Evolutionary conservation across 139 green algal species (phyloP), one percentile per base, ranked within the genome.

Genomic region (Picochlorum sp.): DNA sequence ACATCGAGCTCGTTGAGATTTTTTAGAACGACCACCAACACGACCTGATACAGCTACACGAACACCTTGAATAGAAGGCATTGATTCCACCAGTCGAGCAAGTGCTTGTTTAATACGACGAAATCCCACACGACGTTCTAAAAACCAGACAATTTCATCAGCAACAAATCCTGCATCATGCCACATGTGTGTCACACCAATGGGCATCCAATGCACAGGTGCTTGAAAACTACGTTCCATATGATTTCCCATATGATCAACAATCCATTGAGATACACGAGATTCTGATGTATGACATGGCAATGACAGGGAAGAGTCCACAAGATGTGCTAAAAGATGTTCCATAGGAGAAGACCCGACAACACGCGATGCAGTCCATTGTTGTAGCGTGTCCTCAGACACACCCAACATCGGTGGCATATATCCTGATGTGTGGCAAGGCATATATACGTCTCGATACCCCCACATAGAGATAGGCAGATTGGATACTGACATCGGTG

Each of bases 11-110:
- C 68, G 68, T 56, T 69, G 68, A 45, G 68, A 58, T 69, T 69
- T 74, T 74, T 69, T 69, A 38, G 68, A 69, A 49, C 68, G 68
- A 21, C 68, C 68, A 21, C 61, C 61, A 47, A 69, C 50, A 65
- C 68, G 68, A 38, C 68, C 68, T 28, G 61, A 64, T 58, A 60
- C 69, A 26, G 68, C 59, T 49, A 74, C 59, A 59, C 68, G 68
- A 51, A 74, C 24, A 56, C 68, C 68, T n/a, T 44, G 47, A 68
- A 74, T 67, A 21, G 21, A 37, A 6, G 46, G 14, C 37, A 62
- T 63, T 56, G 62, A 15, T 41, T 41, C 20, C 28, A 72, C 41
- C 56, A 69, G 32, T 56, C 61, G 63, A 32, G 28, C 8, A 58
- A 69, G 52, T 69, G 46, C 58, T 58, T 26, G 37, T 56, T 64